Percentiles rank a stretch among this genome's conserved stretches.
These are phyloP conservation scores for Alternaria sp. DNA, from an alignment of 2,329 filamentous ascomycete species.

Conservation along the genomic window DNA sequence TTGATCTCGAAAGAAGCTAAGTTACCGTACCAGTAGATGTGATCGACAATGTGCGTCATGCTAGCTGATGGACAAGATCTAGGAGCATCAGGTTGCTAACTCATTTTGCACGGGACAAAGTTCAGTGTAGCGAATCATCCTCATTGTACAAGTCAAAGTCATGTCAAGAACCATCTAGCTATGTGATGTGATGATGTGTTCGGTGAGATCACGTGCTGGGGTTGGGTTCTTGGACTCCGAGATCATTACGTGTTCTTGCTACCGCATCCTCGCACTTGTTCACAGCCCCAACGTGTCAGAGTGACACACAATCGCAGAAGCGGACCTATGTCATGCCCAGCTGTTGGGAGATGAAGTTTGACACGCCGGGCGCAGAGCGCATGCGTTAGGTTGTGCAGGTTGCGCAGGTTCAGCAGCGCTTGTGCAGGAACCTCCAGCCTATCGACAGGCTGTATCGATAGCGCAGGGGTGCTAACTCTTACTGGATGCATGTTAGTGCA, in stretches of 20 bases:
- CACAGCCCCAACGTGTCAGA: neutral
- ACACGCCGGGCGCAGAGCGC: constrained; percentile 4
- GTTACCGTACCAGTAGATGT: constrained; percentile 1
- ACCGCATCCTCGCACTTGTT: neutral
- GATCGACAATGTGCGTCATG: constrained; percentile 6
- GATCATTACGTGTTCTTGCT: constrained; percentile 16
- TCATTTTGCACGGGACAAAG: too few relatives aligned
- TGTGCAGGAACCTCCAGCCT: constrained; percentile 25
- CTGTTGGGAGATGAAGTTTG: constrained; percentile 10
- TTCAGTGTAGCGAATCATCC: neutral
- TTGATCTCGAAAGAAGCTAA: neutral
- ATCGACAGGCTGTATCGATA: constrained; percentile 27
- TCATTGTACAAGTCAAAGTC: neutral
- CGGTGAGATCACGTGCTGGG: neutral
- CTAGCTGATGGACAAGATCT: neutral
- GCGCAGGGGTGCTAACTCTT: constrained; percentile 6
- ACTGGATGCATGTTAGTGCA: constrained; percentile 5
- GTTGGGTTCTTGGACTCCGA: neutral
- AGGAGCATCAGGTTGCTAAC: neutral
- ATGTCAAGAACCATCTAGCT: neutral
- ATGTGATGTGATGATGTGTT: neutral
- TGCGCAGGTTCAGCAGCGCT: constrained; percentile 24
- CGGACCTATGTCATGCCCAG: constrained; percentile 3
- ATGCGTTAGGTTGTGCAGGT: constrained; percentile 8
- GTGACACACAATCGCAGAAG: neutral